Conservation (phyloP, 495 filamentous ascomycete species). For the Podospora bellae-mahoneyi region DNA sequence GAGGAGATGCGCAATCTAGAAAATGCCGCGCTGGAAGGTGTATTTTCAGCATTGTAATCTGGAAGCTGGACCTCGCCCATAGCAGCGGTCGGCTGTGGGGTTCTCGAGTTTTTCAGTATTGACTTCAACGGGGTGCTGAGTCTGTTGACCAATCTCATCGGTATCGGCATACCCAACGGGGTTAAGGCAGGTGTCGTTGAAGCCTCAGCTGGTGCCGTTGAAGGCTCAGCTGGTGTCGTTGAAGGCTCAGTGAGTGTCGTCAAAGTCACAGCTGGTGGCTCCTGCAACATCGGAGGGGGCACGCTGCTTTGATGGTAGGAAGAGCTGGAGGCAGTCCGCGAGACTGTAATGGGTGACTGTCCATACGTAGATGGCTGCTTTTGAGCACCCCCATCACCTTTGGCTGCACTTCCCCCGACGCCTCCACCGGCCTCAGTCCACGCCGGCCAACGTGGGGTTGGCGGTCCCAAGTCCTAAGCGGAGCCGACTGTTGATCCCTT, state of each 20-base stretch:
- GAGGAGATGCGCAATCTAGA: not conserved
- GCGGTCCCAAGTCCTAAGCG: conserved; percentile 11
- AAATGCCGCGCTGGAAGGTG: not conserved
- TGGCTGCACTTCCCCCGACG: not conserved
- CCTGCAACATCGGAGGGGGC: not conserved
- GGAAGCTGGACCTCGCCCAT: not conserved
- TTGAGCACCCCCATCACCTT: not conserved
- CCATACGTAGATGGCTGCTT: not conserved
- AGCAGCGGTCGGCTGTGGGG: not conserved
- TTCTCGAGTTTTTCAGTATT: not conserved
- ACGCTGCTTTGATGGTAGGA: no score
- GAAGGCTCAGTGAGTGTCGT: not conserved
- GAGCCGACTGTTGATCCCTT: not conserved
- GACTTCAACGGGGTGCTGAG: not conserved
- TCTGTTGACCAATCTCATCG: not conserved
- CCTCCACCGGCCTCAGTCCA: not conserved
- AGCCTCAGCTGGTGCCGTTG: no score
- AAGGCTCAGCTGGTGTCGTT: not conserved
- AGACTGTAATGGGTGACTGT: not conserved
- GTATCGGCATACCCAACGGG: not conserved
- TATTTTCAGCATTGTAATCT: not conserved
- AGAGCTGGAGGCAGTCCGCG: not conserved
- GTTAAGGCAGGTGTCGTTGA: not conserved
- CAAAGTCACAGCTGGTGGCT: not conserved
- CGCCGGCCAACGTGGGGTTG: not conserved